Percentiles rank a stretch among this genome's conserved stretches.
Evolutionary conservation across 169 alveolate genomes (phyloP).

Genomic region (Cyclospora cayetanensis): DNA sequence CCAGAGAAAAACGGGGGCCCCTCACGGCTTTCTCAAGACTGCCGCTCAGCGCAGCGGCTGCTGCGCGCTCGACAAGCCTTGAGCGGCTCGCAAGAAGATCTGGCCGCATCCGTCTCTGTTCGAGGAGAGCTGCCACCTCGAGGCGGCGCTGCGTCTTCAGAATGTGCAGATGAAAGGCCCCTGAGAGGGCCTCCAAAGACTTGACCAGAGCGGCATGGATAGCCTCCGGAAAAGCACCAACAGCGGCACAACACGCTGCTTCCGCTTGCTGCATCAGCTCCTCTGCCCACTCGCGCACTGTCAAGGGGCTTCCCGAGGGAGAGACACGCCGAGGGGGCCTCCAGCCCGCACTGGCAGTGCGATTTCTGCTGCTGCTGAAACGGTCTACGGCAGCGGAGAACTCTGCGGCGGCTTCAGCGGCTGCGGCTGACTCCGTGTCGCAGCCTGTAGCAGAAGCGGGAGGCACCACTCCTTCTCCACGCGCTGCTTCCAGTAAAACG

Average conservation of each 20-base stretch:
- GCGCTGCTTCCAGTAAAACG: not conserved
- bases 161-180: not conserved
- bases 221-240: constrained; percentile 21
- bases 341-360: not conserved
- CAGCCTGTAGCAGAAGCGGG: not conserved
- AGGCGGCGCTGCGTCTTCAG: constrained; percentile 19
- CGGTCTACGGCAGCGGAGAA: constrained; percentile 8
- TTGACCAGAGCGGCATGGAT: constrained; percentile 24
- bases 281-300: not conserved
- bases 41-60: not conserved
- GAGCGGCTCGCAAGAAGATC: constrained; percentile 46
- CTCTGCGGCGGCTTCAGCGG: constrained; percentile 48
- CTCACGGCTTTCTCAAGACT: not conserved
- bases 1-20: not conserved
- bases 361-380: not conserved
- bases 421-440: too few species aligned
- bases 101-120: too few species aligned
- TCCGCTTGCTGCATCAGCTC: constrained; percentile 58
- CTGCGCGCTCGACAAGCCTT: not conserved
- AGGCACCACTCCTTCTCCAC: not conserved
- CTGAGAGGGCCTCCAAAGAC: not conserved
- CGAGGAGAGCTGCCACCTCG: not conserved
- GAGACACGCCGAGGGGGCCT: not conserved
- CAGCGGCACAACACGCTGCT: constrained; percentile 23
- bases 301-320: not conserved